Percentiles rank a stretch among this genome's conserved stretches.
phyloP scores from a whole-genome alignment of 441 rosid genomes.

The Pelargonium myrrhifolium region DNA sequence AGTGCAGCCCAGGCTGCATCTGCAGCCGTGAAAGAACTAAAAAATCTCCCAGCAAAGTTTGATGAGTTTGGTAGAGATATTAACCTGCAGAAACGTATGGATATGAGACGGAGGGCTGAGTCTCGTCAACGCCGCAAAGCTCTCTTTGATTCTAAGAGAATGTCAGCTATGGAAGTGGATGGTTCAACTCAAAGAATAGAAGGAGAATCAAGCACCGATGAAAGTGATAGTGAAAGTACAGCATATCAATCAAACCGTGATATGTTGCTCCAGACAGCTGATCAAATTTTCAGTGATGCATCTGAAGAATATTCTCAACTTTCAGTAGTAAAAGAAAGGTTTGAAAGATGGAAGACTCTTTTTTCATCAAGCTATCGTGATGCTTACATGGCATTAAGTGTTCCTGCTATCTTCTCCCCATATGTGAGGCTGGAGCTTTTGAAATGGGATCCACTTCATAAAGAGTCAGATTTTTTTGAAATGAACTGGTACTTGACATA shows the following conservation, averaged over 20 bases:
- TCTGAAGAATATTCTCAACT: slow-evolving; percentile 89
- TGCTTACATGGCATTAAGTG: slow-evolving; percentile 84
- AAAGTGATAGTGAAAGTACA: slow-evolving; percentile 78
- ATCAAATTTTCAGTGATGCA: slow-evolving; percentile 75
- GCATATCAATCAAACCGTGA: slow-evolving; percentile 69
- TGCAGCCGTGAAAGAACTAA: slow-evolving; percentile 49
- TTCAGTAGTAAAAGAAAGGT: slow-evolving; percentile 62
- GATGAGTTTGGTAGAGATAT: slow-evolving; percentile 90
- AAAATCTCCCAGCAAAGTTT: slow-evolving; percentile 48
- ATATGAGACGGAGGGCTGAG: slow-evolving; percentile 62
- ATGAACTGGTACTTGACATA: slow-evolving; percentile 65
- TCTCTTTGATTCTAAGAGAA: slow-evolving; percentile 56
- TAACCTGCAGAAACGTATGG: slow-evolving; percentile 78
- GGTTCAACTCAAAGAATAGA: slow-evolving; percentile 53
- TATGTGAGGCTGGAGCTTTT: slow-evolving; percentile 85
- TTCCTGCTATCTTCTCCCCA: slow-evolving; percentile 86
- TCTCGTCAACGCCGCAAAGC: slow-evolving; percentile 62
- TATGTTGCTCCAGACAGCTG: slow-evolving; percentile 61
- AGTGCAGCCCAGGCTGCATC: slow-evolving; percentile 74
- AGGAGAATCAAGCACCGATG: slow-evolving; percentile 93
- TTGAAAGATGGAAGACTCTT: slow-evolving; percentile 80
- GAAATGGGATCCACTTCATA: slow-evolving; percentile 89
- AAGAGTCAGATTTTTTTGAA: slow-evolving; percentile 54
- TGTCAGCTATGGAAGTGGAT: slow-evolving; percentile 57
- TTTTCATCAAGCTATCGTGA: slow-evolving; percentile 70